Percentiles rank a stretch among this genome's conserved stretches.
Conservation (phyloP, 225 moss, liverwort and hornwort species). For the Bryoerythrophyllum caledonicum region DNA sequence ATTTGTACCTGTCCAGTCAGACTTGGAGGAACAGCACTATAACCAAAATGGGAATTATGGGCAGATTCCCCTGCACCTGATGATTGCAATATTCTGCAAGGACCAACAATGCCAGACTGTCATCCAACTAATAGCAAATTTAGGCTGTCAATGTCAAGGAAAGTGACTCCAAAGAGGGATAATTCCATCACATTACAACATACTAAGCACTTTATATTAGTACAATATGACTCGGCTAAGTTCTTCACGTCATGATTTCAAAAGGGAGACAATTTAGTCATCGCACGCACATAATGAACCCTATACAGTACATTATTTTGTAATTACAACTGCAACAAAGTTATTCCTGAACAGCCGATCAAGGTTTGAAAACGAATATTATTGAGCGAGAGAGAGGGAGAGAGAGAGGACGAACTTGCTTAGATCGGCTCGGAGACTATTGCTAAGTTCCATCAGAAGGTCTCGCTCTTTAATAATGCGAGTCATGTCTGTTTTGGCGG, state of each 20-base stretch:
- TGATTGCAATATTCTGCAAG: slow-evolving; percentile 44
- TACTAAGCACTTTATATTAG: not conserved
- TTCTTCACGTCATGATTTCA: not conserved
- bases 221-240: not conserved
- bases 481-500: slow-evolving; percentile 63
- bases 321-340: not conserved
- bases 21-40: slow-evolving; percentile 40
- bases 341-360: not conserved
- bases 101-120: slow-evolving; percentile 12
- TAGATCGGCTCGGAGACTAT: slow-evolving; percentile 85
- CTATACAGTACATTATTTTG: slow-evolving; percentile 4
- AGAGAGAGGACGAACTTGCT: slow-evolving; percentile 58
- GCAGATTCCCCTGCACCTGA: slow-evolving; percentile 40
- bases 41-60: slow-evolving; percentile 35
- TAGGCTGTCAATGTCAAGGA: slow-evolving; percentile 3
- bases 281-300: not conserved
- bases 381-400: not conserved
- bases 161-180: not conserved
- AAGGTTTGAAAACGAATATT: not conserved
- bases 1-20: slow-evolving; percentile 39
- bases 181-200: not conserved
- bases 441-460: slow-evolving; percentile 94
- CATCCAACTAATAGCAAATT: slow-evolving; percentile 25
- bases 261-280: not conserved
- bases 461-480: slow-evolving; percentile 84